Evolutionary conservation across 371 early-diverging fungal genomes (phyloP), one percentile per base, ranked within the genome.

Genomic region (Apophysomyces trapeziformis): DNA sequence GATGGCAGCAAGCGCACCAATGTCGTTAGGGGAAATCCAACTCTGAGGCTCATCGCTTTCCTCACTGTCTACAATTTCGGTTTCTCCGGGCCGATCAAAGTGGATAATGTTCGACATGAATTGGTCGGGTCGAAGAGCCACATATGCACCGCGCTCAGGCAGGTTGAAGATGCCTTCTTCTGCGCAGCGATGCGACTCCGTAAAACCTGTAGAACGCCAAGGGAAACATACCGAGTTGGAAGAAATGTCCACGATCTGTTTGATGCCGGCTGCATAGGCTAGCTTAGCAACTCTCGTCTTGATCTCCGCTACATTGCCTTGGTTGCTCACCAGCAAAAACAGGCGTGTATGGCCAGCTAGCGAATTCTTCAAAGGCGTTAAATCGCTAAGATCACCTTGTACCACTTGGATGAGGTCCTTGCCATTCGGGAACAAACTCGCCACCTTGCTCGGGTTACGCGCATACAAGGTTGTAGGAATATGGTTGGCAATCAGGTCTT

Each of bases 201-300:
- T 26, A 16, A 47, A 11, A 38, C 18, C 5, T 39, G 26, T 47
- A 9, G 46, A 2, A 14, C 75, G 64, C 68, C 70, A 79, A 0
- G 70, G 68, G 14, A 43, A 11, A 14, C 66, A 61, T 4, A 62
- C 68, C 1, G 60, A 21, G 0, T 38, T 39, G 6, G 73, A 75
- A 1, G 74, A 78, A 9, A 78, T 66, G 21, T 76, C 68, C 1
- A 78, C 72, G 4, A 78, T 62, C 61, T 80, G 80, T 16, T 70
- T 45, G 0, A 80, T 66, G 18, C 76, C 78, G 4, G 78, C 71
- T n/a, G 36, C 74, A 44, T 78, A 76, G 12, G 72, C 76, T 4
- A 58, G 43, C 2, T 39, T 58, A 0, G 76, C 67, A 44, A 71
- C 44, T 0, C 54, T 47, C 3, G 32, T 13, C 54, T 73, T 75